Base-by-base conservation (phyloP, 805 yeast species). In the Pichia scutulata region DNA sequence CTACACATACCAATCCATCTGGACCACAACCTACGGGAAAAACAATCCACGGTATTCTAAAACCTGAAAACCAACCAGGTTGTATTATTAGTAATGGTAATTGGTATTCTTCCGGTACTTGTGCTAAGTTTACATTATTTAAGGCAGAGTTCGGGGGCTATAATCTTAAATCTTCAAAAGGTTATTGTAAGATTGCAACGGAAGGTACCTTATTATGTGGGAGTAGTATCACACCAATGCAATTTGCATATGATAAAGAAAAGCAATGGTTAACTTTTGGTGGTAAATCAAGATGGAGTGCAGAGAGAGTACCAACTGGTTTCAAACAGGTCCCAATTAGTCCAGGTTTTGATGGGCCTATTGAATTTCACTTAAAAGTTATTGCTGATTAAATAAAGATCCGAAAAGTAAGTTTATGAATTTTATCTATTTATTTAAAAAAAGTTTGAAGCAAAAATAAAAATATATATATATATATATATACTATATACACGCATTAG, bases 31-130 rank as follows among this genome's bases (percentile, higher is more conserved):
- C 70, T 18, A 61, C 70, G 0, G 76, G 73, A 18, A 56, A 52
- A 3, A 59, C 61, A 21, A 49, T 57, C 1, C 54, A 62, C 44
- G 89, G 88, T 1, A 72, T 65, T 58, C 60, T 86, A 43, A 74
- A 70, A 48, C 67, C 80, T 14, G 62, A 73, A 19, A 77, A 69
- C 41, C 76, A 82, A 51, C 55, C 66, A 5, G 96, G 96, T 10
- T 88, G 96, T 67, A 69, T 92, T 52, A 92, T 90, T 60, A 79
- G 86, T 53, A 86, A 80, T 60, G 99, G 99, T 4, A 77, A 80
- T 56, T 90, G 95, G 93, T 87, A 84, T 68, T 63, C 76, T 5
- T 72, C 75, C 18, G 97, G 97, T 1, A 80, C 93, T 0, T 92
- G 97, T 66, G 98, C 97, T 5, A 80, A 84, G 6, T 90, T 74